A percentile compares a stretch with the other conserved stretches of the same genome.
Evolutionary conservation across 441 rosid genomes (phyloP).

Genomic region (Erodium texanum): DNA sequence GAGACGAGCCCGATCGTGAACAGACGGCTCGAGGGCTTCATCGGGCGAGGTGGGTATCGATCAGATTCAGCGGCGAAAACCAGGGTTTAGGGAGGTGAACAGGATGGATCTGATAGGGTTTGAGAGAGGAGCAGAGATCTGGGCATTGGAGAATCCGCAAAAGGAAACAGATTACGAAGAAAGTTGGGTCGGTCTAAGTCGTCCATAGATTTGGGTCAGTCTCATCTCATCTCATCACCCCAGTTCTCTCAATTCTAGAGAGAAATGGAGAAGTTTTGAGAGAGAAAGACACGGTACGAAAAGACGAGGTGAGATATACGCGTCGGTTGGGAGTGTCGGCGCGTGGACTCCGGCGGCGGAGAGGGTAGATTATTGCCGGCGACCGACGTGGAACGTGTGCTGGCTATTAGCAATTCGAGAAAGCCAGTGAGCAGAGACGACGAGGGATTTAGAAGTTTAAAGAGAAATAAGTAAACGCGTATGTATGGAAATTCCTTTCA

Average conservation of each 20-base stretch:
- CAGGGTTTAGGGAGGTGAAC: too few relatives aligned
- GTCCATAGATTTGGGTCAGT: conserved; percentile 2
- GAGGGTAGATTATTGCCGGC: neutral
- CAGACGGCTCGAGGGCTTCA: conserved; percentile 24
- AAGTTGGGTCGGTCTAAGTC: neutral
- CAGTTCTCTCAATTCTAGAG: neutral
- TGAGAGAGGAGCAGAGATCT: too few relatives aligned
- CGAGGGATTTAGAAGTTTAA: neutral
- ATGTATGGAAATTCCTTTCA: neutral
- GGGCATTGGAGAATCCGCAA: too few relatives aligned
- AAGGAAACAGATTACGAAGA: neutral
- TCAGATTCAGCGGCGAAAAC: too few relatives aligned
- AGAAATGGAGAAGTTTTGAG: neutral
- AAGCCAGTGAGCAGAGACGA: conserved; percentile 1
- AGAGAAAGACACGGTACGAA: neutral
- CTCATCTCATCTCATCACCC: conserved; percentile 1
- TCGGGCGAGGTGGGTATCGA: too few relatives aligned
- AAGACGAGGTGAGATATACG: too few relatives aligned
- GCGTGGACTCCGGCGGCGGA: neutral
- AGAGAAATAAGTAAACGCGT: conserved; percentile 1
- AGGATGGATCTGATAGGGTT: too few relatives aligned
- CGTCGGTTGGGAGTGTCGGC: neutral
- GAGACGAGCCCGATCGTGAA: conserved; percentile 72
- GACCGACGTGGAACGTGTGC: neutral
- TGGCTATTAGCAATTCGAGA: neutral